Evolutionary conservation across 345 rosid genomes (phyloP).

Genomic region (Gossypium ekmanianum): DNA sequence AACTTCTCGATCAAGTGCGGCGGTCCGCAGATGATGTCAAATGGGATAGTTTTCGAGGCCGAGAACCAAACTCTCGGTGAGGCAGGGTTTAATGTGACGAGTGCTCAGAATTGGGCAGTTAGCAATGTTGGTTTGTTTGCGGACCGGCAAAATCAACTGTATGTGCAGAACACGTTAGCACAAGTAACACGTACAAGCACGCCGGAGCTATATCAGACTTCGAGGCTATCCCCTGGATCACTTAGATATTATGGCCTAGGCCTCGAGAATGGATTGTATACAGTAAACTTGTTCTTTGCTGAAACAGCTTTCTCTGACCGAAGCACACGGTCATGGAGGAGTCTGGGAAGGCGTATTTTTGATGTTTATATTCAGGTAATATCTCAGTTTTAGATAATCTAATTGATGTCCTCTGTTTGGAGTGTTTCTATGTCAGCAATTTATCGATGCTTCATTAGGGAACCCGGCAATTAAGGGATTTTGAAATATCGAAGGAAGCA

Average conservation of each 20-base stretch:
- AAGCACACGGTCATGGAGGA: slow-evolving; percentile 33
- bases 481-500: slow-evolving; percentile 36
- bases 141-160: slow-evolving; percentile 32
- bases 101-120: slow-evolving; percentile 48
- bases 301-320: slow-evolving; percentile 40
- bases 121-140: slow-evolving; percentile 49
- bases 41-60: slow-evolving; percentile 39
- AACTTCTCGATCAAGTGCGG: slow-evolving; percentile 35
- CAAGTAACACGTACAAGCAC: slow-evolving; percentile 36
- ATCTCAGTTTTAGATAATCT: neutral
- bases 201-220: slow-evolving; percentile 40
- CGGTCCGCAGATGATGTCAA: slow-evolving; percentile 19
- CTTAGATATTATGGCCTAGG: slow-evolving; percentile 44
- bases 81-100: slow-evolving; percentile 23
- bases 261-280: slow-evolving; percentile 21
- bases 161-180: slow-evolving; percentile 13
- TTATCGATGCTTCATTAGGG: slow-evolving; percentile 29
- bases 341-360: slow-evolving; percentile 45
- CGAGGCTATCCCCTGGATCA: slow-evolving; percentile 37
- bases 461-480: slow-evolving; percentile 24
- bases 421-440: neutral
- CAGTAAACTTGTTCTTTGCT: slow-evolving; percentile 42
- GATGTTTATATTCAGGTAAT: slow-evolving; percentile 50
- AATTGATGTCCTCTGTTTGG: neutral
- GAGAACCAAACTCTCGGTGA: slow-evolving; percentile 13